phyloP scores from a whole-genome alignment of 2,329 filamentous ascomycete species.

The Fusarium annulatum region DNA sequence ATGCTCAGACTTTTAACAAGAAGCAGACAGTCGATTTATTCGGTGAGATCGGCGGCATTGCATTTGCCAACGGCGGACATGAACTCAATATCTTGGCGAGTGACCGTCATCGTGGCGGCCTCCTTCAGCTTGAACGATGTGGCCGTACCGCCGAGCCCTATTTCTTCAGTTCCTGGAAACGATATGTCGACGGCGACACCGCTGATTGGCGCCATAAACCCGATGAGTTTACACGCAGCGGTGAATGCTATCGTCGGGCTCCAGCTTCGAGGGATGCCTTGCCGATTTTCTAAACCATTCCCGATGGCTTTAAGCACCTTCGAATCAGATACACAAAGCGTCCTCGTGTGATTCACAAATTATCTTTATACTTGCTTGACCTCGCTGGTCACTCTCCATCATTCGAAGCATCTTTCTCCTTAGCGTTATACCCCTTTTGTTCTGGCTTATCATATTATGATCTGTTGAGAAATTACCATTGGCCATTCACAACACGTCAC shows the following conservation, averaged over 20 bases:
- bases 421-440: slow-evolving; percentile 34
- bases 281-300: slow-evolving; percentile 23
- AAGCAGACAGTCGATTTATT: slow-evolving; percentile 80
- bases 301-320: background rate
- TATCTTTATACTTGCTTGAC: slow-evolving; percentile 5
- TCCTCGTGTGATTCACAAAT: slow-evolving; percentile 6
- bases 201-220: slow-evolving; percentile 23
- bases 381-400: slow-evolving; percentile 7
- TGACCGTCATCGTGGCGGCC: slow-evolving; percentile 73
- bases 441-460: slow-evolving; percentile 15
- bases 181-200: background rate
- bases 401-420: slow-evolving; percentile 1
- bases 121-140: slow-evolving; percentile 69
- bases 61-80: slow-evolving; percentile 73
- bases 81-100: slow-evolving; percentile 76
- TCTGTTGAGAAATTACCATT: background rate
- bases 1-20: slow-evolving; percentile 71
- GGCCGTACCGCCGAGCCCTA: slow-evolving; percentile 46
- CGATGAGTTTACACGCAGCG: slow-evolving; percentile 10
- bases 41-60: slow-evolving; percentile 77
- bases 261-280: slow-evolving; percentile 31
- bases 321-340: background rate
- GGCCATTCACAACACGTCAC: background rate
- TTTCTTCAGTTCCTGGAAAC: slow-evolving; percentile 34
- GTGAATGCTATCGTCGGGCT: slow-evolving; percentile 32